Conservation (phyloP, 257 asterid species). For the Oldenlandia corymbosa region DNA sequence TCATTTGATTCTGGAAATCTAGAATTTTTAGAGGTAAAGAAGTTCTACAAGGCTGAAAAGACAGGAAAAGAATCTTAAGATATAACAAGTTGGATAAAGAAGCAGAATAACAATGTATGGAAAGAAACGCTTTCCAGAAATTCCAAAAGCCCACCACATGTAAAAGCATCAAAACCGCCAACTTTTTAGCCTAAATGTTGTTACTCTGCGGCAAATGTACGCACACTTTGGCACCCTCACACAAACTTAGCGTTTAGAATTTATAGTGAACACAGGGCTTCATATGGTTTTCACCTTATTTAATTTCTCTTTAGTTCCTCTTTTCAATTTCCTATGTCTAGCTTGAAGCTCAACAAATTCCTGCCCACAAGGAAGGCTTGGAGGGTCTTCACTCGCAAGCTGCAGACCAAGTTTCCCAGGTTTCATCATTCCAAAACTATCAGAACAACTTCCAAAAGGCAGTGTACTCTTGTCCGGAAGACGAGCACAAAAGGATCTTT, state of each 20-base stretch:
- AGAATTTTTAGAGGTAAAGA: too few species aligned
- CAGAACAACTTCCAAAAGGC: constrained; percentile 17
- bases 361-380: constrained; percentile 44
- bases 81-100: too few species aligned
- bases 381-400: constrained; percentile 40
- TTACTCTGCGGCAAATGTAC: constrained; percentile 17
- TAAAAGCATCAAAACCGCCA: too few species aligned
- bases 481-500: constrained; percentile 9
- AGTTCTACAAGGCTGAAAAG: background rate
- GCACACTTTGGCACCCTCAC: constrained; percentile 12
- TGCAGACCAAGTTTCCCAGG: constrained; percentile 38
- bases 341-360: constrained; percentile 38
- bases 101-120: too few species aligned
- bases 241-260: too few species aligned
- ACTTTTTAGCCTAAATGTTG: too few species aligned
- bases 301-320: background rate
- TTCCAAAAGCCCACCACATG: background rate
- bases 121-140: background rate
- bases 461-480: background rate
- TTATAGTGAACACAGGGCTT: too few species aligned
- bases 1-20: background rate
- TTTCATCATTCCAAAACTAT: constrained; percentile 31
- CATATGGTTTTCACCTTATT: too few species aligned
- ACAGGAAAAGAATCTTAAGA: background rate
- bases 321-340: constrained; percentile 34